phyloP scores from a whole-genome alignment of 352 stramenopile genomes.

The Albugo candida region DNA sequence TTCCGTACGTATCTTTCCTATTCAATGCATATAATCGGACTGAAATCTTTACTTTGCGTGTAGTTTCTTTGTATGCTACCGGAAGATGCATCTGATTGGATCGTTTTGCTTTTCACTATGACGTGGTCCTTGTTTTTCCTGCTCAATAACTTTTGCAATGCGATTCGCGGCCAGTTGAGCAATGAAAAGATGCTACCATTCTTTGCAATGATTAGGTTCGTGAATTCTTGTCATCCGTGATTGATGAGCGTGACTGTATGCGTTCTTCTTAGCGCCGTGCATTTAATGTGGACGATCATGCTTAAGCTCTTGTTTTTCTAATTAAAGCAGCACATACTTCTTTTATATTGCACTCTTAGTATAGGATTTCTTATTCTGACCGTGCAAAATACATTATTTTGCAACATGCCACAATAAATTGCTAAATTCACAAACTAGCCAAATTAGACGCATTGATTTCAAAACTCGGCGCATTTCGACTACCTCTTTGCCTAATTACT shows the following conservation, averaged over 20 bases:
- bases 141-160: slow-evolving; percentile 51
- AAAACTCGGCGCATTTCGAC: too few relatives aligned
- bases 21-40: not conserved
- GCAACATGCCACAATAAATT: too few relatives aligned
- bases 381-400: too few relatives aligned
- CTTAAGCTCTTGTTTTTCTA: slow-evolving; percentile 81
- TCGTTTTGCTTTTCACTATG: slow-evolving; percentile 62
- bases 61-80: slow-evolving; percentile 64
- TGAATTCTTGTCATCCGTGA: slow-evolving; percentile 1
- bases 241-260: slow-evolving; percentile 2
- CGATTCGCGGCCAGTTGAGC: slow-evolving; percentile 55
- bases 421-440: too few relatives aligned
- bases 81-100: slow-evolving; percentile 56
- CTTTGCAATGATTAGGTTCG: slow-evolving; percentile 60
- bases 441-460: too few relatives aligned
- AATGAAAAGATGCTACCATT: slow-evolving; percentile 79
- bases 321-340: slow-evolving; percentile 2
- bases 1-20: slow-evolving; percentile 18
- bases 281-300: slow-evolving; percentile 65
- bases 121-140: slow-evolving; percentile 73
- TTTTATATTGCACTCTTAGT: too few relatives aligned
- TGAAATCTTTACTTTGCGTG: not conserved
- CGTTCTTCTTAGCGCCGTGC: slow-evolving; percentile 23
- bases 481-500: too few relatives aligned
- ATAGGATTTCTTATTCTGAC: too few relatives aligned